Evolutionary conservation across 2,329 filamentous ascomycete genomes (phyloP), one percentile per base, ranked within the genome.

Genomic region (Atkinsonella hypoxylon): DNA sequence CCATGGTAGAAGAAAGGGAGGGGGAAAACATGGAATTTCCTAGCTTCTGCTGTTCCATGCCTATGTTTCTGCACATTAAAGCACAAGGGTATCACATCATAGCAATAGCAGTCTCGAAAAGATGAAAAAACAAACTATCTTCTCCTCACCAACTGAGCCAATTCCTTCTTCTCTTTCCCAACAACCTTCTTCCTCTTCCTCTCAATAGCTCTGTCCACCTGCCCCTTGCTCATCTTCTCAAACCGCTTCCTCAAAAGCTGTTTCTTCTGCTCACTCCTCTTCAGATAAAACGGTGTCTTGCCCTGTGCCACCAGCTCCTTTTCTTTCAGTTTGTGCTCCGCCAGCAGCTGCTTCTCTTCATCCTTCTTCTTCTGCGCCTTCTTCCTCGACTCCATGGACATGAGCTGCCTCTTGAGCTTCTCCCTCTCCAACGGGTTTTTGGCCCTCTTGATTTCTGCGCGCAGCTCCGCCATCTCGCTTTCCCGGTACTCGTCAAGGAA

Each of bases 201-300:
- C 75, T 94, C 89, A 61, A 97, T 87, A 13, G 84, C 82, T 71
- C 83, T 85, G 55, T 94, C 86, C 53, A 89, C 79, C 68, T 96
- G 83, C 65, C 83, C 85, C 64, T 85, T 85, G 68, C 87, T 93
- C 84, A 97, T 85, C 53, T 79, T 78, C 59, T 83, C 78, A 68
- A 87, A 96, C 64, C 85, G 81, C 60, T 93, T 83, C 62, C 87
- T 74, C 55, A 96, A 72, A 51, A 89, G 74, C 67, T 84, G 74
- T 74, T 91, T 89, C 82, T 93, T 95, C 74, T 93, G 80, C 70
- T 96, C 91, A 62, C 83, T 82, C 72, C 83, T 84, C 79, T 98
- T 98, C 60, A 97, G 72, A 68, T 88, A 97, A 70, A 89, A 98
- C 0, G 93, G 91, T 64, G 78, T 81, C 80, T 96, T 96, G 54